Base-by-base conservation (phyloP, 169 alveolate genomes). In the Eimeria sp. region DNA sequence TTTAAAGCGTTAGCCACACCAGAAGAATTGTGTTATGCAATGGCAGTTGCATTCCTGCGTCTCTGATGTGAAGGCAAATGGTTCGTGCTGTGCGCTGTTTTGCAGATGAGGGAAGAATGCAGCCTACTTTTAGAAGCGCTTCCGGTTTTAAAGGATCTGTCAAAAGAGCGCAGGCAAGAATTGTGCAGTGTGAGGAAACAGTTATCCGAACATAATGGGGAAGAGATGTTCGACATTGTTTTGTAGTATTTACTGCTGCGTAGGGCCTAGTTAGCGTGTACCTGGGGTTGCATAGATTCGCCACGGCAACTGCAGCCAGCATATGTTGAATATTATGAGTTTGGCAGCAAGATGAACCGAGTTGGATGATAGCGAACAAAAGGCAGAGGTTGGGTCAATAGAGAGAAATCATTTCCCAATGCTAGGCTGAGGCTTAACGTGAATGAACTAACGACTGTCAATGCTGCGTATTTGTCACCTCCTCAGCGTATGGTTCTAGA, bases 31-130 rank as follows among this genome's bases (percentile, higher is more conserved):
- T 33, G 56, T 30, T 27, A 52, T 37, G n/a, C 80, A 74, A 16
- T 78, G n/a, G n/a, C 66, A 25, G 88, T 6, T 11, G 66, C 68
- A 78, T 78, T 77, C 40, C 25, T 16, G 18, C 37, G 1, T 9
- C 16, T 72, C 20, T 72, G 82, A 40, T 6, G 40, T 72, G 56
- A 16, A 72, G 54, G 30, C 43, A 40, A 33, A 40, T 18, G 52
- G 10, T 54, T 11, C 49, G 43, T 78, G 88, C 52, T 78, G 52
- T 23, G 23, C n/a, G 66, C 30, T 49, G 68, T 72, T 64, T 11
- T 37, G 14, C 90, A 95, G 97, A 37, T 74, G 85, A 89, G 89
- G 54, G 97, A 95, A 66, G 97, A 95, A 77, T 90, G 94, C 91
- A 77, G 52, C 43, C 60, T 95, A 58, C 88, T 95, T 54, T 27